These are phyloP conservation scores for Colletotrichum zoysiae DNA, from an alignment of 2,329 filamentous ascomycete genomes.

Conservation along the genomic window DNA sequence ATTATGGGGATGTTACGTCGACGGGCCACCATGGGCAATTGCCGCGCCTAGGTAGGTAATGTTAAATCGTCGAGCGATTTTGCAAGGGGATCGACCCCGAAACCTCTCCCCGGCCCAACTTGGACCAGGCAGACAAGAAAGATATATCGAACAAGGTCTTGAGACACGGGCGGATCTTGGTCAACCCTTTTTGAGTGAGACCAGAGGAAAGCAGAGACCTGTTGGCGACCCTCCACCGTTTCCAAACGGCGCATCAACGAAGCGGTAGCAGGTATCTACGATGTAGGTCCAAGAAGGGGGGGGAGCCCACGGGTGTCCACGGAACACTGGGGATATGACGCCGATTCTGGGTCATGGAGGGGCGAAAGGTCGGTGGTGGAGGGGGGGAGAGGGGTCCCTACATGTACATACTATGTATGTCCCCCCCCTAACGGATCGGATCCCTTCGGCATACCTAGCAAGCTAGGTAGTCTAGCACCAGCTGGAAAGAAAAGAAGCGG, in stretches of 20 bases:
- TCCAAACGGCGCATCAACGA: conserved; percentile 3
- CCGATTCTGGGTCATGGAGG: conserved; percentile 40
- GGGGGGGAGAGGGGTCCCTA: conserved; percentile 7
- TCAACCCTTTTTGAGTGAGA: not conserved
- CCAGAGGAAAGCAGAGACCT: not conserved
- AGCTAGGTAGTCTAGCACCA: not conserved
- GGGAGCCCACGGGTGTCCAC: conserved; percentile 12
- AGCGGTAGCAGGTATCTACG: not conserved
- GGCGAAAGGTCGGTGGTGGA: conserved; percentile 10
- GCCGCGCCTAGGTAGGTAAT: too few species aligned
- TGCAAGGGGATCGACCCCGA: too few species aligned
- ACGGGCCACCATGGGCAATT: not conserved
- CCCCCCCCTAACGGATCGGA: not conserved
- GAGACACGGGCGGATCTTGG: conserved; percentile 3
- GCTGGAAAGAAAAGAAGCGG: not conserved
- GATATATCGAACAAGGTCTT: conserved; percentile 17
- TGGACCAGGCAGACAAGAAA: not conserved
- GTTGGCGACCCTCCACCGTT: not conserved
- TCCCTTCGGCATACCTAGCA: not conserved
- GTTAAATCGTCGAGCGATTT: too few species aligned
- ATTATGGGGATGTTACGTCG: conserved; percentile 21
- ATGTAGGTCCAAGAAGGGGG: not conserved
- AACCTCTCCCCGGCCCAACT: too few species aligned
- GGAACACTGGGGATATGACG: conserved; percentile 40
- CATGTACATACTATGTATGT: not conserved